A percentile compares a stretch with the other conserved stretches of the same genome.
These are phyloP conservation scores for Lolium perenne DNA, from an alignment of 176 grass and related monocot species.

Conservation along the genomic window DNA sequence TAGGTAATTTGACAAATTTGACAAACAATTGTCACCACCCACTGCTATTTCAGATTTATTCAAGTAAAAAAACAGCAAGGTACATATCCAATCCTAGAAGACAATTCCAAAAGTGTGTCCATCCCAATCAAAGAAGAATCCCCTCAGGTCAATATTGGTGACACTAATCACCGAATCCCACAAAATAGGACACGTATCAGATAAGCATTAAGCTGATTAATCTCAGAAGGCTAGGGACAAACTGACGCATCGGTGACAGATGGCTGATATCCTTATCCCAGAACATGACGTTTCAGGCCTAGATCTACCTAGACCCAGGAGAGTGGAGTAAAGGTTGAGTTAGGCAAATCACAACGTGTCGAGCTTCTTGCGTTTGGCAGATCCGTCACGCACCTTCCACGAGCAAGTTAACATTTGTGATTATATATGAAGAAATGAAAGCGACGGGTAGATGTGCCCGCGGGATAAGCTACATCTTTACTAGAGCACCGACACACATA, in stretches of 20 bases:
- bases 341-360: slow-evolving; percentile 15
- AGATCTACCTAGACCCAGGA: slow-evolving; percentile 47
- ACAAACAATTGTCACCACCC: slow-evolving; percentile 23
- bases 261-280: slow-evolving; percentile 29
- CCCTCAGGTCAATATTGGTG: slow-evolving; percentile 15
- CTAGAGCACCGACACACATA: slow-evolving; percentile 35
- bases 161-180: slow-evolving; percentile 13
- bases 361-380: slow-evolving; percentile 33
- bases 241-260: slow-evolving; percentile 29
- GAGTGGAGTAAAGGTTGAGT: slow-evolving; percentile 37
- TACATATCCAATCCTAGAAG: slow-evolving; percentile 15
- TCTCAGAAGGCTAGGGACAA: slow-evolving; percentile 11
- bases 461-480: slow-evolving; percentile 41
- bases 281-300: slow-evolving; percentile 23
- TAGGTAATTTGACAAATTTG: not conserved
- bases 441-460: slow-evolving; percentile 18
- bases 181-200: not conserved
- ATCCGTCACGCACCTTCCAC: slow-evolving; percentile 55
- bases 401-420: not conserved
- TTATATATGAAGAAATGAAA: not conserved
- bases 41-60: not conserved
- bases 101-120: slow-evolving; percentile 32
- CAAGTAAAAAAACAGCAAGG: not conserved
- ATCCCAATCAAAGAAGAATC: slow-evolving; percentile 38
- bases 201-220: slow-evolving; percentile 27